These are phyloP conservation scores for Lasiosphaeria hispida DNA, from an alignment of 495 filamentous ascomycete genomes.

Conservation along the genomic window DNA sequence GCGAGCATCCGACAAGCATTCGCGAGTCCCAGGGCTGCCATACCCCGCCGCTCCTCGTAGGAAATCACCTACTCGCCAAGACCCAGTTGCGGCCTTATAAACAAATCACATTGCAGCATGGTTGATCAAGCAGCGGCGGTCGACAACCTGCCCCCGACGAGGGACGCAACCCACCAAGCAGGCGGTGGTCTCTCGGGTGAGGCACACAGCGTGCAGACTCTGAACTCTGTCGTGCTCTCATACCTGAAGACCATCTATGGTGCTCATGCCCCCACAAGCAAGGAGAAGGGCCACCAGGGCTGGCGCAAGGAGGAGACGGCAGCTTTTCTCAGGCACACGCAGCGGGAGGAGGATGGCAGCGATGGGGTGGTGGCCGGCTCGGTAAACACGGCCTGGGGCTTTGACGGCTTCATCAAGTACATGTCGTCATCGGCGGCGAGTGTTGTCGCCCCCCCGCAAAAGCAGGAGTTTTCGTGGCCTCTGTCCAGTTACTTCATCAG, in stretches of 20 bases:
- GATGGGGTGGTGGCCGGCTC: conserved; percentile 32
- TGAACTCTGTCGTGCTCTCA: conserved; percentile 30
- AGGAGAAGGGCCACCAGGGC: conserved; percentile 22
- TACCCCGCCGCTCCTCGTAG: no score
- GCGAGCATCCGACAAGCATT: no score
- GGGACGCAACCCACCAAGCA: conserved; percentile 33
- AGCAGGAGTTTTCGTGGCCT: conserved; percentile 59
- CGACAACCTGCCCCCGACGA: conserved; percentile 10
- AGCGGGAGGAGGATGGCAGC: conserved; percentile 19
- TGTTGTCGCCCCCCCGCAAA: conserved; percentile 37
- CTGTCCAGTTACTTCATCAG: conserved; percentile 88
- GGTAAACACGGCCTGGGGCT: conserved; percentile 31
- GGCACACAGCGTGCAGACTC: conserved; percentile 26
- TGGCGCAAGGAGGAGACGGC: conserved; percentile 39
- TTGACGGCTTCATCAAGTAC: conserved; percentile 56
- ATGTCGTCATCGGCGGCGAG: conserved; percentile 57
- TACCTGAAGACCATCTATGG: conserved; percentile 42
- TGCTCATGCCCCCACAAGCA: conserved; percentile 25
- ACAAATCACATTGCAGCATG: conserved; percentile 7
- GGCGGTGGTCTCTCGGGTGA: conserved; percentile 35
- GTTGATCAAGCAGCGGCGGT: not conserved
- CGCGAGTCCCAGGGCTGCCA: no score
- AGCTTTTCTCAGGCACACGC: conserved; percentile 37
- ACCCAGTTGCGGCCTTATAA: not conserved
- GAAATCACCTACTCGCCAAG: not conserved